Percentiles rank a stretch among this genome's conserved stretches.
phyloP scores from a whole-genome alignment of 1,284 basidiomycete genomes.

The Abortiporus biennis region DNA sequence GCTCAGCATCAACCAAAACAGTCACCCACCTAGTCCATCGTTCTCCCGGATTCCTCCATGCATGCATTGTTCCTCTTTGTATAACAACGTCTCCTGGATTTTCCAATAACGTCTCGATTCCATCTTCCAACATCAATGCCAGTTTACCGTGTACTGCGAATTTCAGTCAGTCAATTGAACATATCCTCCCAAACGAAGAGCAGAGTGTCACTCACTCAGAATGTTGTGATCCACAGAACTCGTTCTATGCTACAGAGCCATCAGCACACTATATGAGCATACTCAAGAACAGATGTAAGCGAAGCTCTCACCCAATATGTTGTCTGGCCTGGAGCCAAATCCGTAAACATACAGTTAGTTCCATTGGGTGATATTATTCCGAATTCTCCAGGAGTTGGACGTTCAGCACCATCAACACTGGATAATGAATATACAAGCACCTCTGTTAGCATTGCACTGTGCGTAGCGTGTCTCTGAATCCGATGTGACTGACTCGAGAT shows the following conservation, averaged over 20 bases:
- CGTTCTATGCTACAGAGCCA: conserved; percentile 31
- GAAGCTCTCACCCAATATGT: conserved; percentile 40
- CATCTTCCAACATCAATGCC: conserved; percentile 50
- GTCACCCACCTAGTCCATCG: conserved; percentile 49
- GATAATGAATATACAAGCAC: too few species aligned
- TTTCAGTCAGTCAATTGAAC: neutral
- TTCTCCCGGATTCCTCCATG: conserved; percentile 52
- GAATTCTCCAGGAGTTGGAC: conserved; percentile 31
- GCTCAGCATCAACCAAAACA: conserved; percentile 48
- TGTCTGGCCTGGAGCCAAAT: conserved; percentile 46
- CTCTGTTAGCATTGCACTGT: too few species aligned
- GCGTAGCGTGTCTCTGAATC: too few species aligned
- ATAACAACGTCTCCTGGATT: conserved; percentile 52
- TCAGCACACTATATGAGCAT: neutral
- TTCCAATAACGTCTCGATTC: conserved; percentile 44
- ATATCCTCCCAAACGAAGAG: neutral
- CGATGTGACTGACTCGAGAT: conserved; percentile 25
- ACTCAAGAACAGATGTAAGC: neutral
- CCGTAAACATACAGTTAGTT: conserved; percentile 46
- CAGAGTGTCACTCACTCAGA: conserved; percentile 32
- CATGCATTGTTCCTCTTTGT: conserved; percentile 54
- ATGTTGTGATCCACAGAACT: conserved; percentile 58
- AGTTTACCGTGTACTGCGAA: conserved; percentile 48
- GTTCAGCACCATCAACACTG: conserved; percentile 46
- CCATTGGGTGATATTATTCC: conserved; percentile 42